Conservation (phyloP, 768 basidiomycete genomes). For the Boletus edulis region DNA sequence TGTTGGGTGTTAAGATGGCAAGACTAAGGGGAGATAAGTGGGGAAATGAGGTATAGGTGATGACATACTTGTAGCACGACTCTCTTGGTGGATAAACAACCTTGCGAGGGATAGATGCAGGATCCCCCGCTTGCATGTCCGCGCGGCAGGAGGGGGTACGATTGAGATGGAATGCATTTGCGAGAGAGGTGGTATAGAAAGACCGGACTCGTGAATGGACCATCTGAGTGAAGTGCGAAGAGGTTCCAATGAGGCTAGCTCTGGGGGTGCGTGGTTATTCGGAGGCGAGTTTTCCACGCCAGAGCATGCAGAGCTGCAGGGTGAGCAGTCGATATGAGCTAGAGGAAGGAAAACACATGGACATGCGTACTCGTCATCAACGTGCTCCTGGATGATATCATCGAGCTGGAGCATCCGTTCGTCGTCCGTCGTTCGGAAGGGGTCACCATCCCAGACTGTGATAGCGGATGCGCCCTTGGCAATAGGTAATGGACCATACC, state of each 20-base stretch:
- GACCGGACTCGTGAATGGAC: conserved; percentile 27
- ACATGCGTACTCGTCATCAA: conserved; percentile 67
- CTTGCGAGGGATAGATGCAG: conserved; percentile 46
- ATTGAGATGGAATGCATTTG: conserved; percentile 56
- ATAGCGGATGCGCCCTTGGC: conserved; percentile 39
- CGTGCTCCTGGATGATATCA: conserved; percentile 71
- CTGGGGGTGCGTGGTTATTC: conserved; percentile 15
- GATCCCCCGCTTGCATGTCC: conserved; percentile 55
- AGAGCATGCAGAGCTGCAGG: conserved; percentile 20
- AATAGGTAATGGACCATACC: conserved; percentile 52
- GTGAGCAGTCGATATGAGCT: not conserved
- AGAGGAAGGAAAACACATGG: conserved; percentile 4
- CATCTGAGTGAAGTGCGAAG: conserved; percentile 34
- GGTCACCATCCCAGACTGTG: conserved; percentile 44
- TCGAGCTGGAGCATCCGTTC: conserved; percentile 63
- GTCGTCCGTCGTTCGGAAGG: conserved; percentile 47
- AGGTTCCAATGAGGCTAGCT: conserved; percentile 27
- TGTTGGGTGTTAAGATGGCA: conserved; percentile 78
- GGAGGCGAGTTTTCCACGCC: conserved; percentile 17
- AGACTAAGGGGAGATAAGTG: conserved; percentile 46
- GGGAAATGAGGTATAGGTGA: conserved; percentile 3
- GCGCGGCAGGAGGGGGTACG: conserved; percentile 62
- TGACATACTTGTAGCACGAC: conserved; percentile 69
- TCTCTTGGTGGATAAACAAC: conserved; percentile 74
- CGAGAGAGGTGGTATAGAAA: conserved; percentile 33